These are phyloP conservation scores for Podosphaera xanthii DNA, from an alignment of 2,329 filamentous ascomycete genomes.

Conservation along the genomic window DNA sequence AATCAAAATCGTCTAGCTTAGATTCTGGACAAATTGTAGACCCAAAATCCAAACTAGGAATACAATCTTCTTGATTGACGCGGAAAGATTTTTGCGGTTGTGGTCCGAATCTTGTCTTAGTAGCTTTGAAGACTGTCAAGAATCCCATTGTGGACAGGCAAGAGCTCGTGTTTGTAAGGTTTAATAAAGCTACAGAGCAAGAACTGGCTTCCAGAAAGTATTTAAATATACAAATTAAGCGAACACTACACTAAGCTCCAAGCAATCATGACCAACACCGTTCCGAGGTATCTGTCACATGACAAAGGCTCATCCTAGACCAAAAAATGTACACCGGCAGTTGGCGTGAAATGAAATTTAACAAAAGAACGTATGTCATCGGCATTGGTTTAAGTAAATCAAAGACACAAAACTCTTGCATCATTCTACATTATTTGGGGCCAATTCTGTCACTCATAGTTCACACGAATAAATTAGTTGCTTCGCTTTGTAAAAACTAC, in stretches of 20 bases:
- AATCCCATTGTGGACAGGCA: constrained; percentile 16
- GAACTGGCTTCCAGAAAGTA: too few species aligned
- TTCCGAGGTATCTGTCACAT: too few species aligned
- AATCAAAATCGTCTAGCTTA: constrained; percentile 56
- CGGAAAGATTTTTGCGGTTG: constrained; percentile 53
- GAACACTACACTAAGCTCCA: too few species aligned
- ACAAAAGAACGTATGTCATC: constrained; percentile 49
- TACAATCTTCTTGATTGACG: constrained; percentile 47
- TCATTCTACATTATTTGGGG: constrained; percentile 57
- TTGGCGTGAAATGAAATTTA: constrained; percentile 57
- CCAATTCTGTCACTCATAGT: constrained; percentile 53
- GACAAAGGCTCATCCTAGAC: constrained; percentile 55
- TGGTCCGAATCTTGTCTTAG: constrained; percentile 58
- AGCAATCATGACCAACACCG: too few species aligned
- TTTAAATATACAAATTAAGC: too few species aligned
- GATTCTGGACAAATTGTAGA: constrained; percentile 56
- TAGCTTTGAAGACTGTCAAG: constrained; percentile 26
- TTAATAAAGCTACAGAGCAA: constrained; percentile 17
- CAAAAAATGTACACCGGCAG: constrained; percentile 45
- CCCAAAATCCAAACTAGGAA: constrained; percentile 65
- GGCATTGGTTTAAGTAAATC: constrained; percentile 45
- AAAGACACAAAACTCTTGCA: constrained; percentile 72
- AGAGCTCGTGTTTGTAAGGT: too few species aligned
- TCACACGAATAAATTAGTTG: constrained; percentile 64
- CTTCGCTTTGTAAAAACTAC: constrained; percentile 40